A percentile compares a stretch with the other conserved stretches of the same genome.
Evolutionary conservation across 768 basidiomycete genomes (phyloP).

Genomic region (Mycena alexandri): DNA sequence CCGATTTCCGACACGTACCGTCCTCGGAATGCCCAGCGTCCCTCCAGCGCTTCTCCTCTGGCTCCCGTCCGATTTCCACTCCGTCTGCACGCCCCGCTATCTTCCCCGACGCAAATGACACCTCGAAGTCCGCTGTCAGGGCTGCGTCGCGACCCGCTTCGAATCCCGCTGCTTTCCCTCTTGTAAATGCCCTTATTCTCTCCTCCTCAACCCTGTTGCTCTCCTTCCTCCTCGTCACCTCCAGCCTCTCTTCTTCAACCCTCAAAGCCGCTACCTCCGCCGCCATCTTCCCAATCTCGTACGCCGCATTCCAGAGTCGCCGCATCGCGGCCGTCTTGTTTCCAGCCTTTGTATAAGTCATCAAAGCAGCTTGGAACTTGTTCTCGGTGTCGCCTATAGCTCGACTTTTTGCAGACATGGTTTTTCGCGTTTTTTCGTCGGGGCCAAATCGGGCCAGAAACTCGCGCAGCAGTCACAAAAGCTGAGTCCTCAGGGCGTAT

Average conservation of each 20-base stretch:
- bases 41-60: constrained; percentile 1
- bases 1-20: constrained; percentile 1
- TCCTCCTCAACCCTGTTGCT: no score
- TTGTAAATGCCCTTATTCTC: no score
- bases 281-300: constrained; percentile 1
- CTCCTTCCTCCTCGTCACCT: no score
- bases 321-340: not conserved
- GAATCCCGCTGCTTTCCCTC: no score
- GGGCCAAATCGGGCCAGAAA: constrained; percentile 11
- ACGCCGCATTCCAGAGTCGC: constrained; percentile 3
- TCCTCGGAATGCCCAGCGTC: not conserved
- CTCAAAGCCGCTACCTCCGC: not conserved
- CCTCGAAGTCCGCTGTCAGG: not conserved
- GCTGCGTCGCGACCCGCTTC: no score
- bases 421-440: constrained; percentile 18
- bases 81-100: not conserved
- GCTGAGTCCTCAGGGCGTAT: constrained; percentile 4
- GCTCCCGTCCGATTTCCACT: not conserved
- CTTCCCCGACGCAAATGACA: not conserved
- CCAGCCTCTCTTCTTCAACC: no score
- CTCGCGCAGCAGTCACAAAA: not conserved
- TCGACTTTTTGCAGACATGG: not conserved
- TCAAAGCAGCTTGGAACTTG: not conserved
- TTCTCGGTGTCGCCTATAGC: constrained; percentile 5
- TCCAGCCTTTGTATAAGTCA: not conserved